Evolutionary conservation across 139 green algal species (phyloP).

Genomic region (Auxenochlorella protothecoides): DNA sequence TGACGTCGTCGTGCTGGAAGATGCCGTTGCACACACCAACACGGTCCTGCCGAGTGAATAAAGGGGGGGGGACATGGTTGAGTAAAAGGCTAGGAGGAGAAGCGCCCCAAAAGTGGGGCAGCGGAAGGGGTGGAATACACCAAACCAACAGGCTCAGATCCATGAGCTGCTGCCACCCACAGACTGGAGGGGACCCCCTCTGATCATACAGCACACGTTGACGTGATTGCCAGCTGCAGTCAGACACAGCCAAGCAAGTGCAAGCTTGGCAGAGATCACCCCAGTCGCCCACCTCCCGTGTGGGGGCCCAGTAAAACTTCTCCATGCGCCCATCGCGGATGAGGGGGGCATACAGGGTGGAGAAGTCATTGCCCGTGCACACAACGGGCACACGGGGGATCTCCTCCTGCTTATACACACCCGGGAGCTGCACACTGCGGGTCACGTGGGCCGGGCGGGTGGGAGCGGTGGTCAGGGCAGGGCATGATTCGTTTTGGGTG

Average conservation of each 20-base stretch:
- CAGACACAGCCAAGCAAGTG: too few relatives aligned
- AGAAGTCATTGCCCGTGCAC: slow-evolving; percentile 99
- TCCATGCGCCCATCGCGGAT: slow-evolving; percentile 99
- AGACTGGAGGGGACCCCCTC: too few relatives aligned
- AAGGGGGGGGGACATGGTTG: too few relatives aligned
- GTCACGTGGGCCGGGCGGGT: too few relatives aligned
- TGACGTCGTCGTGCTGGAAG: slow-evolving; percentile 71
- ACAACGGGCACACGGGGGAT: slow-evolving; percentile 93
- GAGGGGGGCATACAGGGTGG: slow-evolving; percentile 95
- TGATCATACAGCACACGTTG: too few relatives aligned
- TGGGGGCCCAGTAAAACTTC: slow-evolving; percentile 97
- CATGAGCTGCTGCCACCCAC: too few relatives aligned
- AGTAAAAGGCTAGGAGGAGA: too few relatives aligned
- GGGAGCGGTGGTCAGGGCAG: too few relatives aligned
- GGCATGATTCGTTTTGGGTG: too few relatives aligned
- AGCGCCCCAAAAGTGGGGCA: slow-evolving; percentile 11
- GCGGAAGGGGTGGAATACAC: slow-evolving; percentile 50
- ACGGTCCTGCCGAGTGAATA: slow-evolving; percentile 80
- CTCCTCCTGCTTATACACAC: slow-evolving; percentile 84
- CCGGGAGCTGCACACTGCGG: slow-evolving; percentile 73
- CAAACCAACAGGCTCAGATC: slow-evolving; percentile 74
- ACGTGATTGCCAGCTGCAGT: too few relatives aligned
- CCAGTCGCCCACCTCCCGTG: not conserved
- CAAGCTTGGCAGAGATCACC: too few relatives aligned
- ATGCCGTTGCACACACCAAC: slow-evolving; percentile 94